Conservation (phyloP, 2,329 filamentous ascomycete species). For the Phoma sp. region DNA sequence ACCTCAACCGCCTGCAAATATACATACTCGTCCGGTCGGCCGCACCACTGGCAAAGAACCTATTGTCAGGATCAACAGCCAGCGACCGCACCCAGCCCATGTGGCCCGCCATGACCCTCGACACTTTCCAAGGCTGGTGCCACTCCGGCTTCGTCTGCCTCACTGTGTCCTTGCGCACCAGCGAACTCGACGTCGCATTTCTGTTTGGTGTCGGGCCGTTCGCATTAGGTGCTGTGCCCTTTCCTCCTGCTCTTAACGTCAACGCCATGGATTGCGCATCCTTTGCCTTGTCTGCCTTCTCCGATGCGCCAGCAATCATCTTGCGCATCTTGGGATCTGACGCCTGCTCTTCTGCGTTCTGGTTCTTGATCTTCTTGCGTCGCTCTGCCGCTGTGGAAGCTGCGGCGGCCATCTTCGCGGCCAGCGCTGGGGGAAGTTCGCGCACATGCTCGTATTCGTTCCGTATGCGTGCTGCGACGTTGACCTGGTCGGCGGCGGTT, state of each 20-base stretch:
- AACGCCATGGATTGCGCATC: slow-evolving; percentile 64
- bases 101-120: slow-evolving; percentile 96
- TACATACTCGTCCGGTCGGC: slow-evolving; percentile 75
- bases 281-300: slow-evolving; percentile 54
- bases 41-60: slow-evolving; percentile 96
- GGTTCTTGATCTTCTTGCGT: slow-evolving; percentile 66
- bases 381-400: slow-evolving; percentile 64
- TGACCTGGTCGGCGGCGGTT: slow-evolving; percentile 55
- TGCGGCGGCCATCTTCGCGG: slow-evolving; percentile 77
- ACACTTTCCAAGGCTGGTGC: slow-evolving; percentile 98
- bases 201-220: slow-evolving; percentile 61
- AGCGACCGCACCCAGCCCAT: slow-evolving; percentile 80
- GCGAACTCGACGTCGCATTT: slow-evolving; percentile 61
- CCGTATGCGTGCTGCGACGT: slow-evolving; percentile 66
- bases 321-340: slow-evolving; percentile 66
- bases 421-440: slow-evolving; percentile 78
- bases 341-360: slow-evolving; percentile 57
- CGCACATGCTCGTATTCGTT: slow-evolving; percentile 81
- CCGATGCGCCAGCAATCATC: slow-evolving; percentile 71
- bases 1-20: background rate
- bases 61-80: slow-evolving; percentile 92
- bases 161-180: slow-evolving; percentile 70
- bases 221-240: slow-evolving; percentile 60
- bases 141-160: slow-evolving; percentile 83
- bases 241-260: slow-evolving; percentile 58